phyloP scores from a whole-genome alignment of 208 protist genomes.

The Tetramitus jugosus region DNA sequence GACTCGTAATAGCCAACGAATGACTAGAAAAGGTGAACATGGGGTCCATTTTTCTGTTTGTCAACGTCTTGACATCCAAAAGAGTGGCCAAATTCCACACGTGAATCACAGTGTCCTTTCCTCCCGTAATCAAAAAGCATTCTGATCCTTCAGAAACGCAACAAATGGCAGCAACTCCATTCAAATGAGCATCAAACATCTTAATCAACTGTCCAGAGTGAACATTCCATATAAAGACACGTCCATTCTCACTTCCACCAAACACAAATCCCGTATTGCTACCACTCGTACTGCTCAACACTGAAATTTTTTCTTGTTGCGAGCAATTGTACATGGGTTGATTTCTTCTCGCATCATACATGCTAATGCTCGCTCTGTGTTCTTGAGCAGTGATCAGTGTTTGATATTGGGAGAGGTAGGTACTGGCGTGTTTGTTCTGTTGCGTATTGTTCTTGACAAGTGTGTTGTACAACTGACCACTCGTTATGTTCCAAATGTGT shows the following conservation, averaged over 20 bases:
- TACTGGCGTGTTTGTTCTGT: too few species aligned
- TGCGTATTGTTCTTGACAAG: not conserved
- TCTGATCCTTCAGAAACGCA: not conserved
- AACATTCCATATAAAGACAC: constrained; percentile 13
- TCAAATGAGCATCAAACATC: constrained; percentile 6
- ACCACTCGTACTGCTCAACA: not conserved
- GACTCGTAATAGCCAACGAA: not conserved
- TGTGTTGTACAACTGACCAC: not conserved
- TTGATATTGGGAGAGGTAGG: not conserved
- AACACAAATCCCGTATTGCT: not conserved
- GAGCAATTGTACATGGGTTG: not conserved
- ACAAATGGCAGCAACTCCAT: not conserved
- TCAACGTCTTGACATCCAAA: not conserved
- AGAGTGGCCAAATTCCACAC: constrained; percentile 3
- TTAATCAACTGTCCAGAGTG: not conserved
- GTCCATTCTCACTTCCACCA: constrained; percentile 11
- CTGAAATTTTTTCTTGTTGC: constrained; percentile 5
- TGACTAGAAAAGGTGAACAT: not conserved
- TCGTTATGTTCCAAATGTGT: constrained; percentile 1
- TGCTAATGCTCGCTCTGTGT: not conserved
- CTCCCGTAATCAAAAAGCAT: not conserved
- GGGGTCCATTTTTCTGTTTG: not conserved
- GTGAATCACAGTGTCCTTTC: not conserved
- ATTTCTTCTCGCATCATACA: constrained; percentile 2
- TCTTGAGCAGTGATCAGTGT: not conserved